Base-by-base conservation (phyloP, 129 eudicot species). In the Smallanthus sonchifolius region DNA sequence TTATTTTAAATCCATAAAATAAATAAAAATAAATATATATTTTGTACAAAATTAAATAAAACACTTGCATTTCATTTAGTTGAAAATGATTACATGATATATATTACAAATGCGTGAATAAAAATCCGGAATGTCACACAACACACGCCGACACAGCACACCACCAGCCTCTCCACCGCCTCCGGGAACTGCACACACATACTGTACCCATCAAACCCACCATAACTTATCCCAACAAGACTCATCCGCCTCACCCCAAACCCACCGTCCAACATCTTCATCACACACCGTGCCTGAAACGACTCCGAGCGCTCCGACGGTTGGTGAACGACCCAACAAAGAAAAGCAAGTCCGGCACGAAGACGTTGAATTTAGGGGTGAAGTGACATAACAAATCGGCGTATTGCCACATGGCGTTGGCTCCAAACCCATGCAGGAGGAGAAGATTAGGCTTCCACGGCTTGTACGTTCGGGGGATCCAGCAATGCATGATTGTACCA, bases 371-470 rank as follows among this genome's bases (percentile, higher is more conserved):
- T 48, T 80, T 83, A 20, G 90, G 84, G 49, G 79, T 80, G 83
- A 91, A 78, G 64, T 84, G 85, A 9, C 71, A 74, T 14, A 88
- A 77, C 2, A 84, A 74, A n/a, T 88, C 90, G 2, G 84, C 88
- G 60, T 83, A 91, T 78, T 91, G 97, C 97, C 92, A 91, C 97
- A 86, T 91, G n/a, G 97, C 91, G 30, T 91, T 91, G 75, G 97
- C 97, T 0, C 97, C 97, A 24, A 91, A 88, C 0, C 95, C 97
- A 38, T 91, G 97, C 7, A 88, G 66, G 75, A 91, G 85, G 54
- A 91, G 67, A 55, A 91, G 87, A 32, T 83, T 86, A 2, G 90
- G 92, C 49, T 88, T 91, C 2, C 67, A 20, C 14, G 73, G 72
- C 17, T 83, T 83, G 44, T 61, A 77, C 5, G 71, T 37, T 83